These are phyloP conservation scores for Scolecobasidium constrictum DNA, from an alignment of 2,329 filamentous ascomycete species.

Conservation along the genomic window DNA sequence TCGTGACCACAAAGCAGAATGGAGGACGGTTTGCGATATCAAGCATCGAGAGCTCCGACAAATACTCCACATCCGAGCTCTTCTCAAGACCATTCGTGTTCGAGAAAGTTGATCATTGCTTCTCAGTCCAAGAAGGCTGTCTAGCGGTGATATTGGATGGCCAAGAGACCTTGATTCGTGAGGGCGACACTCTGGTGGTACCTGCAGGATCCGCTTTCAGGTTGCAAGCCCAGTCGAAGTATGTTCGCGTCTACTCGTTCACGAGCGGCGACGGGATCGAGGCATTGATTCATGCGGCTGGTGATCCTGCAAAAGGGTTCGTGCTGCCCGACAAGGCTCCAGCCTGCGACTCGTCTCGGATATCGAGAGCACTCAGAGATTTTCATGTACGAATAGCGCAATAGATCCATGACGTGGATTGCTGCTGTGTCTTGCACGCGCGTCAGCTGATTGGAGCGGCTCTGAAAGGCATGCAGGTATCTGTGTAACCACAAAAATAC, in stretches of 20 bases:
- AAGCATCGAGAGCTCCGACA: slow-evolving; percentile 32
- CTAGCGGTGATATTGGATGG: slow-evolving; percentile 30
- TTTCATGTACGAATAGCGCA: background rate
- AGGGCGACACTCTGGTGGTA: slow-evolving; percentile 40
- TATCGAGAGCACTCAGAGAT: background rate
- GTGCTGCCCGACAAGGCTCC: slow-evolving; percentile 7
- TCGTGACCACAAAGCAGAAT: slow-evolving; percentile 38
- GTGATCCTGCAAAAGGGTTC: slow-evolving; percentile 1
- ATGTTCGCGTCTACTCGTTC: slow-evolving; percentile 37
- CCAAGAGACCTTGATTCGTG: slow-evolving; percentile 25
- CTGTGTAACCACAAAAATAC: too few species aligned
- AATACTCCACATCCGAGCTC: slow-evolving; percentile 26
- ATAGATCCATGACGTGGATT: background rate
- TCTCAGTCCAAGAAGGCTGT: slow-evolving; percentile 38
- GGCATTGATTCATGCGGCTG: slow-evolving; percentile 23
- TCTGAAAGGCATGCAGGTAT: too few species aligned
- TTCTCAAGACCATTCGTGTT: slow-evolving; percentile 33
- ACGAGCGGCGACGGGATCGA: slow-evolving; percentile 41
- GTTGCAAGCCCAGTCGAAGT: slow-evolving; percentile 34
- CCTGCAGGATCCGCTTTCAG: slow-evolving; percentile 36
- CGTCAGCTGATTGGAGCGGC: too few species aligned
- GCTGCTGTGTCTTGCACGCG: background rate
- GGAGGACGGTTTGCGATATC: slow-evolving; percentile 42
- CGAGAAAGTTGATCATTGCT: slow-evolving; percentile 39
- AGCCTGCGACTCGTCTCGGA: background rate